Percentiles rank a stretch among this genome's conserved stretches.
Conservation (phyloP, 768 basidiomycete species). For the Solioccasus polychromus region DNA sequence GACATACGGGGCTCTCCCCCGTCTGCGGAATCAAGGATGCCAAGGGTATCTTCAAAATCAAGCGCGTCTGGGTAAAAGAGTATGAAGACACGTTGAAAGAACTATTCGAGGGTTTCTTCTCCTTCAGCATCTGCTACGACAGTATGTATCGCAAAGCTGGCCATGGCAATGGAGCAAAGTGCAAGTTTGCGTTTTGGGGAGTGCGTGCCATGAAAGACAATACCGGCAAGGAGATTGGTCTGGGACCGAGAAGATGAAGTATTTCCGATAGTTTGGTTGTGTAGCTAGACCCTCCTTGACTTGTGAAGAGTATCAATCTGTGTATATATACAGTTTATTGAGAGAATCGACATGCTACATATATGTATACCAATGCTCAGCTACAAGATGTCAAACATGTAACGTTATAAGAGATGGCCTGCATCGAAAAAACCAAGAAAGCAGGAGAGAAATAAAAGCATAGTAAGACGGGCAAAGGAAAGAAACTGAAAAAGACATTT, state of each 20-base stretch:
- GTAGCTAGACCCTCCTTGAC: too few species aligned
- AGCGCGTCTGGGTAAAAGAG: slow-evolving; percentile 32
- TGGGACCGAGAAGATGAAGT: slow-evolving; percentile 25
- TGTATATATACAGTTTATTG: too few species aligned
- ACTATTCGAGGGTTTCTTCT: slow-evolving; percentile 40
- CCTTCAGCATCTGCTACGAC: slow-evolving; percentile 35
- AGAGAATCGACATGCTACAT: too few species aligned
- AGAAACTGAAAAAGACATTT: too few species aligned
- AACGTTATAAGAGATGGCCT: too few species aligned
- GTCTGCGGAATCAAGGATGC: slow-evolving; percentile 35
- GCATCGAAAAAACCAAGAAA: too few species aligned
- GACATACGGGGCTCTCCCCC: slow-evolving; percentile 20
- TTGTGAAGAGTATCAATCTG: too few species aligned
- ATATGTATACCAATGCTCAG: too few species aligned
- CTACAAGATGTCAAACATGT: too few species aligned
- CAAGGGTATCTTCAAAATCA: slow-evolving; percentile 35
- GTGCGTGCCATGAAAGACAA: slow-evolving; percentile 35
- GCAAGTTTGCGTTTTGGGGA: slow-evolving; percentile 37
- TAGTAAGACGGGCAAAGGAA: too few species aligned
- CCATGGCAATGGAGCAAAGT: slow-evolving; percentile 32
- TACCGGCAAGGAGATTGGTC: slow-evolving; percentile 33
- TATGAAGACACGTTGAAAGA: slow-evolving; percentile 25
- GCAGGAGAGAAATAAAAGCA: too few species aligned
- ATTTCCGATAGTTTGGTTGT: too few species aligned
- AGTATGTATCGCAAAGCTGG: slow-evolving; percentile 34